A percentile compares a stretch with the other conserved stretches of the same genome.
Evolutionary conservation across 2,329 filamentous ascomycete genomes (phyloP).

Genomic region (Ramularia collo-cygni): DNA sequence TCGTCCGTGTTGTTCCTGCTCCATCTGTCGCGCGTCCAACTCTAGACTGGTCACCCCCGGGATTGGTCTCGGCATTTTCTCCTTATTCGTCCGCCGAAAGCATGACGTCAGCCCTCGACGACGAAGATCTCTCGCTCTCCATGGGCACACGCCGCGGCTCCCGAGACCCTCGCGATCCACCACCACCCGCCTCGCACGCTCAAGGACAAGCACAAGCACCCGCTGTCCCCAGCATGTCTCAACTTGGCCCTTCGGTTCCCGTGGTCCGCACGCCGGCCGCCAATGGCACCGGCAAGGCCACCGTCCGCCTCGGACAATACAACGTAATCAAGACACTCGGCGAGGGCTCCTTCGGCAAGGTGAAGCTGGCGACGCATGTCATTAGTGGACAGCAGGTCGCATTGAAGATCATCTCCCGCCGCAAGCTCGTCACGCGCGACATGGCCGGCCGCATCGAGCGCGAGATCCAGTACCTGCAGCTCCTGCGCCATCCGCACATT

Average conservation of each 20-base stretch:
- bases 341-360: slow-evolving; percentile 96
- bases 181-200: slow-evolving; percentile 30
- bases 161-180: slow-evolving; percentile 14
- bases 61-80: no score
- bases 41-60: no score
- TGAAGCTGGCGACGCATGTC: slow-evolving; percentile 90
- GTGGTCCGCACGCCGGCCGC: slow-evolving; percentile 16
- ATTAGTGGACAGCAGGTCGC: slow-evolving; percentile 92
- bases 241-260: slow-evolving; percentile 4
- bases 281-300: slow-evolving; percentile 31
- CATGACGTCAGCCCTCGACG: slow-evolving; percentile 35
- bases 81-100: slow-evolving; percentile 1
- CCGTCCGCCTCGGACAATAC: slow-evolving; percentile 75
- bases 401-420: slow-evolving; percentile 93
- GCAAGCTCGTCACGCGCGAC: slow-evolving; percentile 92
- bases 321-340: slow-evolving; percentile 83
- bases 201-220: no score
- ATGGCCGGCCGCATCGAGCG: slow-evolving; percentile 97
- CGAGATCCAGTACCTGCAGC: slow-evolving; percentile 95
- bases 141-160: slow-evolving; percentile 28
- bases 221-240: slow-evolving; percentile 8
- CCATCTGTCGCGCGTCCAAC: no score
- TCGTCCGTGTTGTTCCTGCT: no score
- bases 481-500: slow-evolving; percentile 93
- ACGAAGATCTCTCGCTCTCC: slow-evolving; percentile 36